Percentiles rank a stretch among this genome's conserved stretches.
Evolutionary conservation across 345 rosid species (phyloP).

Genomic region (thale cress (Arabidopsis thaliana)): DNA sequence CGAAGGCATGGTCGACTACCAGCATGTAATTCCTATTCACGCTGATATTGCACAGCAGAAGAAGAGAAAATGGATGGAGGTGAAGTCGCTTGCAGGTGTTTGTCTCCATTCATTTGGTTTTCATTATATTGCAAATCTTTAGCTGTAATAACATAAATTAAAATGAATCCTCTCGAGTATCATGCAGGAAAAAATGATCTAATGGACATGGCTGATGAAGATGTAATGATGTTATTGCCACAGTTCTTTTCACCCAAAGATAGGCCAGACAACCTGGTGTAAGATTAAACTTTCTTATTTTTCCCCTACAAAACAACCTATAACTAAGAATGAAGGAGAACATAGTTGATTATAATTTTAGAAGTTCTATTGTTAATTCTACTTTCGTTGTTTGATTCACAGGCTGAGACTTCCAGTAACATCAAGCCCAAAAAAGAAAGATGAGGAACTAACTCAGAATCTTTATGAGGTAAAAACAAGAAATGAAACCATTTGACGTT

Average conservation of each 20-base stretch:
- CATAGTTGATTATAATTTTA: not conserved
- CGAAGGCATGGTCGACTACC: conserved; percentile 93
- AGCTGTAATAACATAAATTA: not conserved
- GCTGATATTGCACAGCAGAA: conserved; percentile 68
- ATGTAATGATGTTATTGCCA: conserved; percentile 77
- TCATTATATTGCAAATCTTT: conserved; percentile 14
- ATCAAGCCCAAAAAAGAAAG: conserved; percentile 63
- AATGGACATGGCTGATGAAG: conserved; percentile 73
- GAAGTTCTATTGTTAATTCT: conserved; percentile 8
- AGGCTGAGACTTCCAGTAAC: conserved; percentile 70
- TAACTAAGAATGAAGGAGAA: not conserved
- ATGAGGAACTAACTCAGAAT: conserved; percentile 53
- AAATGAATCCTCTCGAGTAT: not conserved
- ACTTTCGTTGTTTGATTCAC: conserved; percentile 30
- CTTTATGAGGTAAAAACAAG: conserved; percentile 57
- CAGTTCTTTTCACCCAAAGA: conserved; percentile 83
- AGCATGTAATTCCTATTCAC: conserved; percentile 90
- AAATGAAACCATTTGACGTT: conserved; percentile 2
- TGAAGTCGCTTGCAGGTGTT: conserved; percentile 58
- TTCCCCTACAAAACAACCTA: not conserved
- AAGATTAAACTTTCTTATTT: conserved; percentile 44
- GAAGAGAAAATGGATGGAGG: conserved; percentile 72
- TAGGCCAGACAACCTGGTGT: conserved; percentile 74
- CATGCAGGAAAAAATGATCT: conserved; percentile 58
- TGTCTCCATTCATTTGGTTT: not conserved